These are phyloP conservation scores for Symbiotaphrina buchneri DNA, from an alignment of 495 filamentous ascomycete species.

Conservation along the genomic window DNA sequence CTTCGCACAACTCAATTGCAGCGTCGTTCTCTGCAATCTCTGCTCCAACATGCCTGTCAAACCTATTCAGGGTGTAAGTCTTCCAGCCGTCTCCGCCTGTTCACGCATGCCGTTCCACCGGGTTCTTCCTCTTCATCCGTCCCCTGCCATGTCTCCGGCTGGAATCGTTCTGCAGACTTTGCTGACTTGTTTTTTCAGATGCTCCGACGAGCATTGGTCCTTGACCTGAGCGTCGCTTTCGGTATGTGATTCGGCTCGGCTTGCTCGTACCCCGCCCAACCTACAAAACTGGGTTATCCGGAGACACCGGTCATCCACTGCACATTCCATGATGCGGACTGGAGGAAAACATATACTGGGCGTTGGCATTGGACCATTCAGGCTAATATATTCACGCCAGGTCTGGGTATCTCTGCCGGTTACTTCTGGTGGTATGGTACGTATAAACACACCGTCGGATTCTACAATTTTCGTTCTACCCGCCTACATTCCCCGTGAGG, in stretches of 20 bases:
- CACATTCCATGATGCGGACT: no score
- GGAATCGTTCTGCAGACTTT: no score
- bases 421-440: slow-evolving; percentile 69
- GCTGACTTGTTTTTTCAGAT: slow-evolving; percentile 27
- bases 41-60: slow-evolving; percentile 20
- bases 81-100: not conserved
- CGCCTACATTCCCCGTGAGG: not conserved
- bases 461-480: not conserved
- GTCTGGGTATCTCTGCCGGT: slow-evolving; percentile 46
- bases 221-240: slow-evolving; percentile 56
- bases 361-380: not conserved
- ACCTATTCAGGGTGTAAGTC: slow-evolving; percentile 28
- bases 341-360: no score
- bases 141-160: no score
- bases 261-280: no score
- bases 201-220: slow-evolving; percentile 48
- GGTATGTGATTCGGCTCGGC: slow-evolving; percentile 44
- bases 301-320: no score
- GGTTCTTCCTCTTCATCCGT: no score
- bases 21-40: no score
- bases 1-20: no score
- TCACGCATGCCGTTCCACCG: no score
- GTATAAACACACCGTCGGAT: slow-evolving; percentile 12
- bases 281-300: no score
- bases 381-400: slow-evolving; percentile 14